Evolutionary conservation across 805 yeast genomes (phyloP).

Genomic region (Brettanomyces sp.): DNA sequence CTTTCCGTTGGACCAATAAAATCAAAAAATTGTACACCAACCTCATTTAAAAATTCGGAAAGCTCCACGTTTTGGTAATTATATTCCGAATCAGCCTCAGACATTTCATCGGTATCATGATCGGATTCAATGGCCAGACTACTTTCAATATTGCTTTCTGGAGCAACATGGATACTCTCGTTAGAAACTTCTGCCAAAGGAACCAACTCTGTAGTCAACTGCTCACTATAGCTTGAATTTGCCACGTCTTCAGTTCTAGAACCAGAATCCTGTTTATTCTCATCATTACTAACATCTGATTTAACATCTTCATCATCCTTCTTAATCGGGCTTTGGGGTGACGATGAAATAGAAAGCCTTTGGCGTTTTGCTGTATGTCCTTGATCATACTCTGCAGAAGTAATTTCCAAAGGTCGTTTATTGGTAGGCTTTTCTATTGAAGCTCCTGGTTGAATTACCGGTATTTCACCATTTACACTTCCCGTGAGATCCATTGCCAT

Average conservation of each 20-base stretch:
- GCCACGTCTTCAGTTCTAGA: not conserved
- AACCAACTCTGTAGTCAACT: constrained; percentile 18
- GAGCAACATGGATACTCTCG: constrained; percentile 6
- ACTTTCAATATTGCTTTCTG: constrained; percentile 10
- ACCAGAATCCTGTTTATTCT: not conserved
- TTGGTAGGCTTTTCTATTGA: not conserved
- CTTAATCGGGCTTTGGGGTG: too few species aligned
- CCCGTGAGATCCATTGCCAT: constrained; percentile 3
- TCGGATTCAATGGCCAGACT: constrained; percentile 12
- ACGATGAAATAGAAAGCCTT: not conserved
- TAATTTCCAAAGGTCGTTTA: not conserved
- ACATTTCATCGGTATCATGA: constrained; percentile 13
- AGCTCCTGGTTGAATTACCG: not conserved
- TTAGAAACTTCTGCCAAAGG: constrained; percentile 22
- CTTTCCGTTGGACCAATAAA: constrained; percentile 22
- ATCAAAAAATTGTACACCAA: constrained; percentile 23
- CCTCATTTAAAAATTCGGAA: constrained; percentile 19
- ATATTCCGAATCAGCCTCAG: constrained; percentile 6
- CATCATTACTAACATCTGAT: too few species aligned
- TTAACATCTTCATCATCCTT: too few species aligned
- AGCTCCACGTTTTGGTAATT: constrained; percentile 20
- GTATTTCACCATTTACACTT: not conserved
- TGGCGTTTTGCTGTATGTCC: not conserved
- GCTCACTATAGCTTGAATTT: constrained; percentile 11
- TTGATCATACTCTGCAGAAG: not conserved